Percentiles rank a stretch among this genome's conserved stretches.
These are phyloP conservation scores for Pichia eremophila DNA, from an alignment of 805 yeast genomes.

Conservation along the genomic window DNA sequence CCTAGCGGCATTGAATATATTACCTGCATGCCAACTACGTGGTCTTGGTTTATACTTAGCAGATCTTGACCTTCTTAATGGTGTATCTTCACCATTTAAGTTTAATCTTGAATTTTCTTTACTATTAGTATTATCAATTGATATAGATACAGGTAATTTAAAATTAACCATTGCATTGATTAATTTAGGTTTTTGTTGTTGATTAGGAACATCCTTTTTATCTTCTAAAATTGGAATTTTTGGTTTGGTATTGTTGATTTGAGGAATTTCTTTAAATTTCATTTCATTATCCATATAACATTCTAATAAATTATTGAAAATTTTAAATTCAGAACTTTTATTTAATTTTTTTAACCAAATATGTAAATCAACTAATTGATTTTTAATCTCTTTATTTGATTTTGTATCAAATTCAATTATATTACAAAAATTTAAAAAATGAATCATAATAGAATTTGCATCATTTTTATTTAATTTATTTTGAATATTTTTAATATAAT, in stretches of 20 bases:
- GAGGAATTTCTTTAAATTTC: neutral
- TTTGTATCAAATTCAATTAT: neutral
- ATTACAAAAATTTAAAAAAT: slow-evolving; percentile 2
- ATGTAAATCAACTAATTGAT: slow-evolving; percentile 1
- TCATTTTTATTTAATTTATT: neutral
- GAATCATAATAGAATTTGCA: slow-evolving; percentile 5
- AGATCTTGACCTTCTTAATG: slow-evolving; percentile 1
- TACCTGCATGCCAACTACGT: slow-evolving; percentile 7
- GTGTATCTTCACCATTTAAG: neutral
- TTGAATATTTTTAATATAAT: neutral
- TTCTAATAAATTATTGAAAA: slow-evolving; percentile 1
- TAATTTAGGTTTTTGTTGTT: neutral
- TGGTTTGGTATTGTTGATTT: neutral
- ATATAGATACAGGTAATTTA: slow-evolving; percentile 1
- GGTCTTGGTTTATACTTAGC: slow-evolving; percentile 5
- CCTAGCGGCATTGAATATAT: slow-evolving; percentile 4
- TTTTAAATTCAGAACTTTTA: neutral
- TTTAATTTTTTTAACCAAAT: slow-evolving; percentile 1
- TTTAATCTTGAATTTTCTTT: neutral
- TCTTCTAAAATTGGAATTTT: neutral
- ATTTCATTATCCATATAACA: slow-evolving; percentile 1
- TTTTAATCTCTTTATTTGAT: neutral
- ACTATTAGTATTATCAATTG: neutral
- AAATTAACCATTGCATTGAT: neutral
- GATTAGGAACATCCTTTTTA: neutral